Evolutionary conservation across 768 basidiomycete species (phyloP), one percentile per base, ranked within the genome.

Genomic region (Serendipita sp.): DNA sequence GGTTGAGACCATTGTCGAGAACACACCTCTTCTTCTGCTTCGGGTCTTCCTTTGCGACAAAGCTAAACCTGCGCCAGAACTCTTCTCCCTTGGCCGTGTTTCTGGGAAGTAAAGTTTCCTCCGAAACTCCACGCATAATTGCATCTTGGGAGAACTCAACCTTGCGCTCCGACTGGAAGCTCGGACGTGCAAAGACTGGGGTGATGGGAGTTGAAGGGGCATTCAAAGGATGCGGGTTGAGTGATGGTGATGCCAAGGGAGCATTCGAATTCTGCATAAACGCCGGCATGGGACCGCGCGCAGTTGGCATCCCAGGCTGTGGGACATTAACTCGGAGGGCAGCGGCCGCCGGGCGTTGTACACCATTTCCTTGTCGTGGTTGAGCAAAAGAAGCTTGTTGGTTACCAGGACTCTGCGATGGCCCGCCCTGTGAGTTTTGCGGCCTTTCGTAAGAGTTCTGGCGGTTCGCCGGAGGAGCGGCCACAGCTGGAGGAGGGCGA

Each of bases 51-150:
- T 83, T 87, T 7, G 83, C 88, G 67, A 91, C 83, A 78, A 90
- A 89, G 67, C 85, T 88, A 74, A 91, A 91, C 44, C 89, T 79
- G 66, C 86, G 78, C 89, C 89, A 91, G 74, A 91, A 91, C 69
- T 90, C 86, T 69, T 91, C 88, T 0, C 88, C 87, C 58, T 79
- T 82, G 71, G 88, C 83, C 2, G 88, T 86, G 18, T 16, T 44
- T 51, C 86, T 80, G 1, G 87, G 85, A 5, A 90, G 72, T 2
- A 87, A 71, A 1, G 83, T 81, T 46, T 85, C 86, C 72, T 91
- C 89, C 1, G 77, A 77, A 60, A 83, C 78, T 3, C 86, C 82
- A 15, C 88, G 81, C 71, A 90, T 79, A 70, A 89, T 88, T 30
- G 60, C 64, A 16, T 76, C 75, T 7, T 78, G 73, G 3, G 75